These are phyloP conservation scores for Candida sanyaensis DNA, from an alignment of 1,139 yeast genomes.

Conservation along the genomic window DNA sequence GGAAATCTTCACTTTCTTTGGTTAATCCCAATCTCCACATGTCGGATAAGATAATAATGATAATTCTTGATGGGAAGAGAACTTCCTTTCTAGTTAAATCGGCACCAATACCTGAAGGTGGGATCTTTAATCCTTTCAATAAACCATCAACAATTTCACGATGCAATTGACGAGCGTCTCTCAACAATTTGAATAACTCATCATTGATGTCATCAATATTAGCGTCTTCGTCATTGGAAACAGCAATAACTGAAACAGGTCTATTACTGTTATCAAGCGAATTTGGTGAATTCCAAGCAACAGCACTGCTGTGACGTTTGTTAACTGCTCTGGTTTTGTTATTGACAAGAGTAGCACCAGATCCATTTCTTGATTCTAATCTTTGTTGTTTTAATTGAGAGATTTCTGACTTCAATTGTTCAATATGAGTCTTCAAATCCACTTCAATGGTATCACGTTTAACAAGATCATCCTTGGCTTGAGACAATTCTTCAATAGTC, in stretches of 20 bases:
- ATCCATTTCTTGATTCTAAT: slow-evolving; percentile 9
- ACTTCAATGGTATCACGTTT: slow-evolving; percentile 69
- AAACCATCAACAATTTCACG: slow-evolving; percentile 87
- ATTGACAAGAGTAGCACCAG: slow-evolving; percentile 17
- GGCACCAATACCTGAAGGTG: slow-evolving; percentile 80
- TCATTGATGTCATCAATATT: slow-evolving; percentile 70
- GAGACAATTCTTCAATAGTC: slow-evolving; percentile 62
- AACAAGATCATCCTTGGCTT: slow-evolving; percentile 61
- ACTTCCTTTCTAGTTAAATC: slow-evolving; percentile 89
- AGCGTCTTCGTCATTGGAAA: slow-evolving; percentile 55
- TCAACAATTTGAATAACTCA: slow-evolving; percentile 69
- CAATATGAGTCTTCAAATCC: slow-evolving; percentile 68
- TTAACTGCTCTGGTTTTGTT: slow-evolving; percentile 33
- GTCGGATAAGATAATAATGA: slow-evolving; percentile 88
- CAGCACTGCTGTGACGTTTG: slow-evolving; percentile 47
- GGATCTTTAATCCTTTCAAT: slow-evolving; percentile 84
- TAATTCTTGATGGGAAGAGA: slow-evolving; percentile 92
- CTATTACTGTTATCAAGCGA: slow-evolving; percentile 41
- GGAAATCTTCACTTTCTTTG: slow-evolving; percentile 85
- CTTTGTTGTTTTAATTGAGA: slow-evolving; percentile 47
- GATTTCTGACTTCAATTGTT: slow-evolving; percentile 67
- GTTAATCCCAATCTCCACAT: slow-evolving; percentile 99
- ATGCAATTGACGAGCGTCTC: slow-evolving; percentile 78
- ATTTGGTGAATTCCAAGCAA: slow-evolving; percentile 36
- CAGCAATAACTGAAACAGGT: slow-evolving; percentile 64